These are phyloP conservation scores for Prunus padus DNA, from an alignment of 306 rosid genomes.

Conservation along the genomic window DNA sequence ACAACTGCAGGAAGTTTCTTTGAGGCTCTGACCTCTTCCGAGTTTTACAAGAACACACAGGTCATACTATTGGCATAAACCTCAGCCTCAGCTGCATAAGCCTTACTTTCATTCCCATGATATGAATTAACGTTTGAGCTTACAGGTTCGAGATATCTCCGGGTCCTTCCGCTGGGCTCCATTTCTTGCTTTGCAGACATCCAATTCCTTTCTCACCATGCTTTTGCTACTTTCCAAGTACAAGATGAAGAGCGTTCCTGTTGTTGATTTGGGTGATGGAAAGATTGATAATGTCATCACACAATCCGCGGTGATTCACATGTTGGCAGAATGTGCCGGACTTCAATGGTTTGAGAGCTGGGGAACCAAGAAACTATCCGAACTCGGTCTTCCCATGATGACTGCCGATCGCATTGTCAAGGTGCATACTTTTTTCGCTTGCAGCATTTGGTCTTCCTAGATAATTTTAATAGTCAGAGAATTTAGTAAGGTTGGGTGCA, in stretches of 20 bases:
- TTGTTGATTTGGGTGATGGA: conserved; percentile 79
- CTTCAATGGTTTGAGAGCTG: conserved; percentile 98
- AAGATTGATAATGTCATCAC: conserved; percentile 81
- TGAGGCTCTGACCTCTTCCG: conserved; percentile 80
- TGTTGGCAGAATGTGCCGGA: conserved; percentile 89
- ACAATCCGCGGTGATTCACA: conserved; percentile 92
- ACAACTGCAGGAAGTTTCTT: conserved; percentile 82
- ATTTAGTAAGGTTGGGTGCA: too few species aligned
- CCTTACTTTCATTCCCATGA: not conserved
- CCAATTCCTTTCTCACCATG: conserved; percentile 93
- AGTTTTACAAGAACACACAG: conserved; percentile 81
- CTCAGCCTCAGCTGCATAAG: not conserved
- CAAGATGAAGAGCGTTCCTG: conserved; percentile 96
- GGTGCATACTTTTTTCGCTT: conserved; percentile 42
- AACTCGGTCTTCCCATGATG: conserved; percentile 88
- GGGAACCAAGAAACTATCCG: conserved; percentile 82
- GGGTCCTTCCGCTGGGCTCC: conserved; percentile 99
- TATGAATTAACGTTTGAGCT: not conserved
- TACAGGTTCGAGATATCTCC: conserved; percentile 84
- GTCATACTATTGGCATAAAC: conserved; percentile 29
- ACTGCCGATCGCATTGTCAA: conserved; percentile 45
- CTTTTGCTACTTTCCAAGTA: conserved; percentile 91
- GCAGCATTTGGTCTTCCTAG: not conserved
- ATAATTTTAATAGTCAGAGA: too few species aligned
- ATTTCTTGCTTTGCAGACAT: conserved; percentile 83